phyloP scores from a whole-genome alignment of 805 yeast genomes.

The Yamadazyma sp. region DNA sequence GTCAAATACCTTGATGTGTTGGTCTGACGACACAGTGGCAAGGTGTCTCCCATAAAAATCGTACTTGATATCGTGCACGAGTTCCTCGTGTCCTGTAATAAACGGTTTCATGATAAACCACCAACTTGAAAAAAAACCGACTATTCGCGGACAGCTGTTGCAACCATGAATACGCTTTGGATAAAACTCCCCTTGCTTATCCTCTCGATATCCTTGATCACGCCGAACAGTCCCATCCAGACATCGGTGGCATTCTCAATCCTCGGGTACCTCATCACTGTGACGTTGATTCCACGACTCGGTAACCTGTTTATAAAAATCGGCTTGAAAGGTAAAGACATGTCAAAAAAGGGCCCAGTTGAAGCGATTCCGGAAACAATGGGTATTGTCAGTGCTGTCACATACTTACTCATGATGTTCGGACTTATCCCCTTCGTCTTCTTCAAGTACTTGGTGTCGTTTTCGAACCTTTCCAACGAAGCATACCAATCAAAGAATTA shows the following conservation, averaged over 20 bases:
- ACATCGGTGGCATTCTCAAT: slow-evolving; percentile 68
- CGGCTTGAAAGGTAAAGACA: slow-evolving; percentile 84
- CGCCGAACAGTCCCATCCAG: slow-evolving; percentile 48
- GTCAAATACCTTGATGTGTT: slow-evolving; percentile 87
- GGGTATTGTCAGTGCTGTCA: slow-evolving; percentile 85
- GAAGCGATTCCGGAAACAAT: slow-evolving; percentile 78
- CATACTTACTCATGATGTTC: slow-evolving; percentile 78
- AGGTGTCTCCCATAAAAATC: slow-evolving; percentile 90
- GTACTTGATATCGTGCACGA: slow-evolving; percentile 85
- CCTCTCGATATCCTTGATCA: slow-evolving; percentile 22
- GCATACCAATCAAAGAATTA: slow-evolving; percentile 31
- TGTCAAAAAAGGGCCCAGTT: slow-evolving; percentile 70
- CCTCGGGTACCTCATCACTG: slow-evolving; percentile 62
- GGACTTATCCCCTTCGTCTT: slow-evolving; percentile 86
- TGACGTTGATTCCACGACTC: slow-evolving; percentile 65
- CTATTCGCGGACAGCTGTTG: slow-evolving; percentile 5
- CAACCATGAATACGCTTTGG: slow-evolving; percentile 4
- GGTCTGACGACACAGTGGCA: slow-evolving; percentile 95
- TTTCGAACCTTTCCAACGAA: slow-evolving; percentile 37
- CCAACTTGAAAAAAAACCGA: too few relatives aligned
- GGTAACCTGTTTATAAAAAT: slow-evolving; percentile 64
- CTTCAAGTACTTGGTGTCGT: slow-evolving; percentile 65
- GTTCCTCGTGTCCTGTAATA: slow-evolving; percentile 88
- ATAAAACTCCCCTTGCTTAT: slow-evolving; percentile 16
- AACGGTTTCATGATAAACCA: slow-evolving; percentile 65